Base-by-base conservation (phyloP, 371 early-diverging fungal genomes). In the Capillidium rhysosporum region DNA sequence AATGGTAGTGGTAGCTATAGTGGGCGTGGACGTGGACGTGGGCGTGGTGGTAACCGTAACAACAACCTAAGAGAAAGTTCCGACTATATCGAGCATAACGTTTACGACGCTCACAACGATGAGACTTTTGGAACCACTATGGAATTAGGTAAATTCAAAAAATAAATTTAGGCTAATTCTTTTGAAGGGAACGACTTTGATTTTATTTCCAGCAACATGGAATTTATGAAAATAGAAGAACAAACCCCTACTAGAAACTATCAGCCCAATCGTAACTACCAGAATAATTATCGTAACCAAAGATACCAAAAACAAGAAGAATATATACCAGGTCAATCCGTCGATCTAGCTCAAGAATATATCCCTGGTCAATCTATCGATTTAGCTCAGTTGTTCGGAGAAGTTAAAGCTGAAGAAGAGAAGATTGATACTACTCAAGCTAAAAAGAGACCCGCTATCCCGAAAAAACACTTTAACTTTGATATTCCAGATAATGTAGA, bases 311-410 rank as follows among this genome's bases (percentile, higher is more conserved):
- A 21, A 18, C 18, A 18, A 7, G 43, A 43, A 18, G 7, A 49
- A 43, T n/a, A n/a, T n/a, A n/a, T n/a, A n/a, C n/a, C n/a, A n/a
- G n/a, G n/a, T n/a, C n/a, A n/a, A n/a, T n/a, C n/a, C n/a, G n/a
- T n/a, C n/a, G n/a, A n/a, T n/a, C n/a, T n/a, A n/a, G n/a, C n/a
- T n/a, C n/a, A n/a, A n/a, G n/a, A n/a, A n/a, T 16, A 45, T 39
- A 45, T 49, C 40, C 16, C 20, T 26, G 49, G 51, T 55, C 3
- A 16, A 43, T 39, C 45, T 16, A 58, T 38, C 46, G 40, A 26
- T 28, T 24, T 14, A 47, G 45, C 31, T 23, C 34, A 59, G 34
- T 18, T 45, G 20, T 46, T 49, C 49, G 39, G 26, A 34, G 24
- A 5, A 16, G 40, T 16, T 38, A 4, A 28, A n/a, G 3, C 21